Evolutionary conservation across 306 rosid species (phyloP).

Genomic region (Comarum palustre): DNA sequence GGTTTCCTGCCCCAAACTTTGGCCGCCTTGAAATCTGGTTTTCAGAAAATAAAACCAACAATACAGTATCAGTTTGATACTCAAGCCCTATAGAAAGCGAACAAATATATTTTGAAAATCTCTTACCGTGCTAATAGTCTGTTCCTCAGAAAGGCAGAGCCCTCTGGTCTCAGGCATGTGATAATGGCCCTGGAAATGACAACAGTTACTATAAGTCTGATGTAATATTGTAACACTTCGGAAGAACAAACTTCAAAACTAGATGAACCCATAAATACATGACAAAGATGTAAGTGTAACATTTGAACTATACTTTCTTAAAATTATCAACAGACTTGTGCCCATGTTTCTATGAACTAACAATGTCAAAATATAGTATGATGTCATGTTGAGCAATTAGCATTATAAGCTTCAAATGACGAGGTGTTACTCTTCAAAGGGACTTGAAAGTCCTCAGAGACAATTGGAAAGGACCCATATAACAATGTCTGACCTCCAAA

Average conservation of each 20-base stretch:
- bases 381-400: not conserved
- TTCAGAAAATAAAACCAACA: not conserved
- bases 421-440: not conserved
- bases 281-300: constrained; percentile 3
- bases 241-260: not conserved
- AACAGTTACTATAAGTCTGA: not conserved
- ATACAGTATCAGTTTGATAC: not conserved
- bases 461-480: not conserved
- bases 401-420: not conserved
- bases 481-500: constrained; percentile 1
- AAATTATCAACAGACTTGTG: constrained; percentile 15
- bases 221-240: not conserved
- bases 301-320: not conserved
- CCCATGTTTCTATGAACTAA: not conserved
- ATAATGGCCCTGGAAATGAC: constrained; percentile 47
- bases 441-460: constrained; percentile 3
- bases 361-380: not conserved
- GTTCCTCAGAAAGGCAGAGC: constrained; percentile 67
- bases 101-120: not conserved
- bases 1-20: constrained; percentile 45
- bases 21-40: constrained; percentile 51
- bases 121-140: constrained; percentile 59
- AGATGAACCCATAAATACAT: not conserved
- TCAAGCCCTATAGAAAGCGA: not conserved
- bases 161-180: constrained; percentile 69